Evolutionary conservation across 352 stramenopile genomes (phyloP).

Genomic region (Globisporangium recalcitrans): DNA sequence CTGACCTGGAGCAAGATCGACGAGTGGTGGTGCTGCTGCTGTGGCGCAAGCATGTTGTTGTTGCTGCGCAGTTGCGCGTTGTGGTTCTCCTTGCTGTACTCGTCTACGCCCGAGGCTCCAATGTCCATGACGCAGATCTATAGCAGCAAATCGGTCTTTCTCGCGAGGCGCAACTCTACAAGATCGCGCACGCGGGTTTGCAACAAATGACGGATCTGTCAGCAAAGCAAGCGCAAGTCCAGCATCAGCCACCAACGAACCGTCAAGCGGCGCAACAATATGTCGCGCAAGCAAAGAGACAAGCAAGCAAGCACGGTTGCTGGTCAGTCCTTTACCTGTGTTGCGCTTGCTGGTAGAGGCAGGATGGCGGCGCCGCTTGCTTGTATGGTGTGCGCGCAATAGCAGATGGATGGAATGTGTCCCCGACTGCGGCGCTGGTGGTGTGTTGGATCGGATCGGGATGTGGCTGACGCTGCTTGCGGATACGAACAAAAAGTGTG

Average conservation of each 20-base stretch:
- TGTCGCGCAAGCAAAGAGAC: not conserved
- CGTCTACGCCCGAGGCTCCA: constrained; percentile 5
- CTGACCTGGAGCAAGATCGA: constrained; percentile 12
- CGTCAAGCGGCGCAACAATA: not conserved
- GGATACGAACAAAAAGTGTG: constrained; percentile 20
- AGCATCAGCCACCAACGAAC: not conserved
- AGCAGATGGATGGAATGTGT: constrained; percentile 9
- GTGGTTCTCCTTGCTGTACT: constrained; percentile 27
- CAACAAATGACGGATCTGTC: not conserved
- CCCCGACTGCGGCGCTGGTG: not conserved
- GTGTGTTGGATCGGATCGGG: constrained; percentile 1
- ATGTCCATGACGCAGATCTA: constrained; percentile 20
- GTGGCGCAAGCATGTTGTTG: constrained; percentile 12
- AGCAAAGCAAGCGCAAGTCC: not conserved
- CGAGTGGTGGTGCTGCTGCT: not conserved
- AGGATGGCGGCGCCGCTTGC: constrained; percentile 2
- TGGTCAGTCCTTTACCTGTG: not conserved
- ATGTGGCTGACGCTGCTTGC: not conserved
- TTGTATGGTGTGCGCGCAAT: not conserved
- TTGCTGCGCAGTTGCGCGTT: constrained; percentile 9
- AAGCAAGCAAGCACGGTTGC: not conserved
- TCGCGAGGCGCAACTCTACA: constrained; percentile 3
- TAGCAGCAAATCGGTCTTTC: not conserved
- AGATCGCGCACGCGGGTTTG: constrained; percentile 5
- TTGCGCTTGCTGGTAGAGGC: not conserved